Evolutionary conservation across 176 grass and related monocot species (phyloP), one percentile per base, ranked within the genome.

Genomic region (Leersia perrieri): DNA sequence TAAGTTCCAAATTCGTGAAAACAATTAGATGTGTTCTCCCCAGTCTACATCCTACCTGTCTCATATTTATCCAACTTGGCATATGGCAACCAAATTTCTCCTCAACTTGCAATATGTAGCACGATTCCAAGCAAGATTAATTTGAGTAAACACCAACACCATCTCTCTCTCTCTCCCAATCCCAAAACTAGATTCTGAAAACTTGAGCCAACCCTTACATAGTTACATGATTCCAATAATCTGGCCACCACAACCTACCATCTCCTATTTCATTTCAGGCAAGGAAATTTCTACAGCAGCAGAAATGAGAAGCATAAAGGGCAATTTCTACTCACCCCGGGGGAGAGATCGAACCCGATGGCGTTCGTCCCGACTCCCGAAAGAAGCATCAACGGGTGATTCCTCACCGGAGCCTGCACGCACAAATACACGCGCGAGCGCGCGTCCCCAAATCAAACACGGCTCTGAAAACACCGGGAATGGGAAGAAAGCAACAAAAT

Each of bases 311-410:
- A 68, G 39, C 12, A 58, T 5, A 35, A 73, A 28, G 11, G 42
- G 31, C 68, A 33, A 73, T 36, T 36, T 22, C 13, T 26, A 33
- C 88, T 97, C 44, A 97, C 94, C 86, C 86, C 88, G 4, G 90
- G 94, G 6, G 94, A 97, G 47, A 97, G 94, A 80, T 97, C 88
- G 82, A 93, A 97, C 55, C 94, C 94, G 34, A 97, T 82, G 11
- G 94, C 90, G 45, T 97, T 97, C 40, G 94, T 91, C 63, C 90
- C 94, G 10, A 97, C 94, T 57, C 94, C 94, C 30, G 94, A 97
- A 16, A 97, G 74, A 8, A 97, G 88, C 88, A 97, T 93, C 80
- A 97, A 70, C 11, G 94, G 90, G 79, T 97, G 94, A 23, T 97
- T 93, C 77, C 94, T 87, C 58, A 34, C 83, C 20, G 90, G 90